These are phyloP conservation scores for Kodamaea neixiangensis DNA, from an alignment of 805 yeast genomes.

Conservation along the genomic window DNA sequence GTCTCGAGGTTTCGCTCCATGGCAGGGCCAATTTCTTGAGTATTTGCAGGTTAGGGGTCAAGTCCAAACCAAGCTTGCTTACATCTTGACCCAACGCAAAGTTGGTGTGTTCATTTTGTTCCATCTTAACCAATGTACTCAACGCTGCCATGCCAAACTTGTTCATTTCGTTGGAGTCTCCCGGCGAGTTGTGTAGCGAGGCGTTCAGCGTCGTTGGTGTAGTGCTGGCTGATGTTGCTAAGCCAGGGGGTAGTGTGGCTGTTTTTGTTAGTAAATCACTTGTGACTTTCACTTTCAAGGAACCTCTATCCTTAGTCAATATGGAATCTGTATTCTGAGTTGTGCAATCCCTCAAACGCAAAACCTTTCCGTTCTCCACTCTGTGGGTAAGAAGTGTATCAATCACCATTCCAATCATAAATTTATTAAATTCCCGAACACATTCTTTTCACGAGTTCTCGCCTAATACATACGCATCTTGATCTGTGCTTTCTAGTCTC, in stretches of 20 bases:
- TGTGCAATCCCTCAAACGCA: too few species aligned
- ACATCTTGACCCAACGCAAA: conserved; percentile 78
- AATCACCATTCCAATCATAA: not conserved
- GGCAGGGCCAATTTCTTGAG: conserved; percentile 81
- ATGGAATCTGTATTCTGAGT: too few species aligned
- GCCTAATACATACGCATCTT: conserved; percentile 1
- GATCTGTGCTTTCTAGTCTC: not conserved
- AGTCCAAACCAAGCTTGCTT: conserved; percentile 63
- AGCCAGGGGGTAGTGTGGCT: conserved; percentile 33
- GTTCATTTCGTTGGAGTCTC: conserved; percentile 16
- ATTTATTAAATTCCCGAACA: not conserved
- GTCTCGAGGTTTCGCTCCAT: conserved; percentile 90
- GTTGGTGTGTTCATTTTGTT: conserved; percentile 59
- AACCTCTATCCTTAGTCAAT: not conserved
- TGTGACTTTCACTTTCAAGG: not conserved
- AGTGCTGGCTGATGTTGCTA: conserved; percentile 10
- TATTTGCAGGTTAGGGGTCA: conserved; percentile 49
- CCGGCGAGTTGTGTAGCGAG: conserved; percentile 5
- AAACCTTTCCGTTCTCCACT: too few species aligned
- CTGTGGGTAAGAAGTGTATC: not conserved
- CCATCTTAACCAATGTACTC: conserved; percentile 58
- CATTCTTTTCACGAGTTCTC: not conserved
- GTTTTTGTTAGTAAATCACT: conserved; percentile 9
- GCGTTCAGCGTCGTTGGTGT: conserved; percentile 4
- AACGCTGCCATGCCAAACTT: conserved; percentile 71